These are phyloP conservation scores for Malbranchea zuffiana DNA, from an alignment of 2,329 filamentous ascomycete genomes.

Conservation along the genomic window DNA sequence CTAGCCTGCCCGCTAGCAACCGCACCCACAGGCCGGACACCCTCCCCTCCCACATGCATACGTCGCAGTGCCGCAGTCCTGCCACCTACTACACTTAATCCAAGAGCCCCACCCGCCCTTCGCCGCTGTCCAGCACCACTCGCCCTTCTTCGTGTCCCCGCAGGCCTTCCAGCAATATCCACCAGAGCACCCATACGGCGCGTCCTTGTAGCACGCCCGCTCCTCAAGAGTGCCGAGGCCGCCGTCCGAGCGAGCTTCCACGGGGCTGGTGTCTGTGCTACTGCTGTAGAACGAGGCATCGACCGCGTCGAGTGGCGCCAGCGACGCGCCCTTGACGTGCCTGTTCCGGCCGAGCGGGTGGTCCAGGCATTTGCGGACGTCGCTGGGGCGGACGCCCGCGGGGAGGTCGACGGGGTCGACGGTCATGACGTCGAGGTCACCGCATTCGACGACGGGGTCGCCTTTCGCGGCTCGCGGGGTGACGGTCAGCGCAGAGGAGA, in stretches of 20 bases:
- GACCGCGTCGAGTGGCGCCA: slow-evolving; percentile 6
- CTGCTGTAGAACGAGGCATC: background rate
- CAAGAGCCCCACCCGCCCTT: slow-evolving; percentile 7
- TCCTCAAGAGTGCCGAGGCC: slow-evolving; percentile 2
- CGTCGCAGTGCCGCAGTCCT: slow-evolving; percentile 2
- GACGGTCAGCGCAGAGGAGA: no score
- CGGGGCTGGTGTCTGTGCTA: background rate
- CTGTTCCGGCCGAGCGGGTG: slow-evolving; percentile 9
- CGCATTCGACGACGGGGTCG: slow-evolving; percentile 7
- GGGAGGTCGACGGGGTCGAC: slow-evolving; percentile 4
- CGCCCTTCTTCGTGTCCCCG: slow-evolving; percentile 8
- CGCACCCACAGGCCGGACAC: slow-evolving; percentile 7
- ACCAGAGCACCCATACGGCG: slow-evolving; percentile 7
- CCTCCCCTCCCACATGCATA: slow-evolving; percentile 8
- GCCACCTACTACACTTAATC: slow-evolving; percentile 3
- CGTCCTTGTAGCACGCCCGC: slow-evolving; percentile 1
- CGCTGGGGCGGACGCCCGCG: slow-evolving; percentile 1
- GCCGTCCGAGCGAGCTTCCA: background rate
- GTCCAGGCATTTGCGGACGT: slow-evolving; percentile 8
- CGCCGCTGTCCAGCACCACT: slow-evolving; percentile 10
- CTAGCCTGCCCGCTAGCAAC: slow-evolving; percentile 8
- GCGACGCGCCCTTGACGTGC: slow-evolving; percentile 5
- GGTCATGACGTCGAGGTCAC: slow-evolving; percentile 5
- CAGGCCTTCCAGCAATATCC: slow-evolving; percentile 12
- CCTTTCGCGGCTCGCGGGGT: slow-evolving; percentile 14